phyloP scores from a whole-genome alignment of 805 yeast species.

The Ogataea glucozyma region DNA sequence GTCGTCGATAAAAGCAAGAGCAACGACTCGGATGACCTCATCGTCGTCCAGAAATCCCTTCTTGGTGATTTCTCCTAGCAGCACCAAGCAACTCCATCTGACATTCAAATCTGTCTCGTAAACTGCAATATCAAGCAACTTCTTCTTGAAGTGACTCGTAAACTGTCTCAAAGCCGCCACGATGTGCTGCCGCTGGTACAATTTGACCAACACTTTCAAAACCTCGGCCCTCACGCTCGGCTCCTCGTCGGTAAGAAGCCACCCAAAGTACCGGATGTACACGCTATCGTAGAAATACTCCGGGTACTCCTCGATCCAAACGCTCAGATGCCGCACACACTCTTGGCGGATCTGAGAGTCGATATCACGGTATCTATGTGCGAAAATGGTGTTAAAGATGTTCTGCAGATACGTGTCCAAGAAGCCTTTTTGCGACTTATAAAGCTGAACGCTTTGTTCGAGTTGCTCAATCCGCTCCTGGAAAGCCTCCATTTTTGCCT shows the following conservation, averaged over 20 bases:
- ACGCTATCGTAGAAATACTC: slow-evolving; percentile 68
- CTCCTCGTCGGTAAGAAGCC: slow-evolving; percentile 77
- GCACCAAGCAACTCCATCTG: slow-evolving; percentile 48
- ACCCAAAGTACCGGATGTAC: slow-evolving; percentile 76
- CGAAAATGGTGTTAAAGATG: slow-evolving; percentile 63
- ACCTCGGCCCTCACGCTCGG: slow-evolving; percentile 65
- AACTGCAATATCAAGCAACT: slow-evolving; percentile 63
- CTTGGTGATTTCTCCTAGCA: slow-evolving; percentile 56
- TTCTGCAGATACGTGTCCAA: slow-evolving; percentile 62
- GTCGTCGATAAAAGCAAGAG: slow-evolving; percentile 33
- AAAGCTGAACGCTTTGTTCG: slow-evolving; percentile 41
- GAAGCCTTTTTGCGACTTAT: slow-evolving; percentile 51
- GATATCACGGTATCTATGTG: slow-evolving; percentile 77
- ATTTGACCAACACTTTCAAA: slow-evolving; percentile 50
- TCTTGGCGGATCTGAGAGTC: slow-evolving; percentile 72
- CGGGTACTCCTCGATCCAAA: slow-evolving; percentile 72
- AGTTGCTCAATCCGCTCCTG: slow-evolving; percentile 49
- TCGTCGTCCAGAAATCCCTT: slow-evolving; percentile 65
- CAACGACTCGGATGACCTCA: slow-evolving; percentile 39
- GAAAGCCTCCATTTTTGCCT: slow-evolving; percentile 33
- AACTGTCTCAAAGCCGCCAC: slow-evolving; percentile 75
- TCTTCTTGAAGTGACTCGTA: slow-evolving; percentile 67
- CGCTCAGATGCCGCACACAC: slow-evolving; percentile 62
- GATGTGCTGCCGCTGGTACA: slow-evolving; percentile 45
- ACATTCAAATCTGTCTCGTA: slow-evolving; percentile 58